Base-by-base conservation (phyloP, 2,329 filamentous ascomycete species). In the Colletotrichum godetiae region DNA sequence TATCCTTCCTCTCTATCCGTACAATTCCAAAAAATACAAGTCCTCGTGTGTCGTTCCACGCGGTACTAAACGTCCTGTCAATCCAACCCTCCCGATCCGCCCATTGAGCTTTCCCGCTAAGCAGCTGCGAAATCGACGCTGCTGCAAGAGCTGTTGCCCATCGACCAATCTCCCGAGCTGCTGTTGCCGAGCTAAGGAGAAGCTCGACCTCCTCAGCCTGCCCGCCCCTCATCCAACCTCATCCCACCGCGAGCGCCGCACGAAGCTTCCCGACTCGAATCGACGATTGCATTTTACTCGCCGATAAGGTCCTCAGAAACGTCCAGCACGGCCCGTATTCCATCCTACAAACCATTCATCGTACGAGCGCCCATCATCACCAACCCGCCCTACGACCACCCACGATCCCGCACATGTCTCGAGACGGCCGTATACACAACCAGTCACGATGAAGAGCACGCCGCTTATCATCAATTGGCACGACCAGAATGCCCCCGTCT, bases 381-480 rank as follows among this genome's bases (percentile, higher is more conserved):
- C 37, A 42, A 58, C 42, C 29, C 24, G 49, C 11, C 19, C 19
- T 22, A 46, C 31, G 59, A 59, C 52, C 61, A 52, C 71, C 67
- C 31, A 64, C 64, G 62, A 67, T 62, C 56, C 61, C 35, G 53
- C 33, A 65, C 58, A 37, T 68, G 63, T 71, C 63, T 61, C 71
- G 69, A 57, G 76, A 78, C 75, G 74, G 61, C 74, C 63, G 31
- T 69, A 67, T 70, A 66, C 72, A 70, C n/a, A 60, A 61, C n/a
- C 78, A 78, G 80, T 80, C 84, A 87, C 83, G 82, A 99, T 99
- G 97, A 98, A 97, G 90, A 95, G 95, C 81, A 93, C 95, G 80
- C 96, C 97, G 78, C 90, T 99, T 78, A 96, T 98, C 81, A 96
- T 99, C 86, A 95, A 97, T 88, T 99, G 97, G 97, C 97, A 99